A percentile compares a stretch with the other conserved stretches of the same genome.
phyloP scores from a whole-genome alignment of 164 flowering plant species.

The Pachysandra terminalis region DNA sequence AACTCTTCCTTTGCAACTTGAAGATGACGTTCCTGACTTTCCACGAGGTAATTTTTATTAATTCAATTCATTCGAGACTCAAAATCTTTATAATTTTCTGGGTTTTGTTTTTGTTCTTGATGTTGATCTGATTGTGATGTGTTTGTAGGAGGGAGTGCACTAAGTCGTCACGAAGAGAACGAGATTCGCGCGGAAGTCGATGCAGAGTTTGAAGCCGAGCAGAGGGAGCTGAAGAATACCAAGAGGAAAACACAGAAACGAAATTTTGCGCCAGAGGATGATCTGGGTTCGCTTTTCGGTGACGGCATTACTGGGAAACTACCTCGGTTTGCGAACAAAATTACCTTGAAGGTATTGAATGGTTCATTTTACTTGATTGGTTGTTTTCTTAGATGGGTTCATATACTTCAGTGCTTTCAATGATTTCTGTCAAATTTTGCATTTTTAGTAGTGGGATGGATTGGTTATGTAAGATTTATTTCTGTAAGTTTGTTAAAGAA shows the following conservation, averaged over 20 bases:
- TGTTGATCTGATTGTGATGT: neutral
- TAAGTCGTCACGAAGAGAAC: slow-evolving; percentile 50
- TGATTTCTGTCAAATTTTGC: too few species aligned
- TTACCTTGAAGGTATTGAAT: slow-evolving; percentile 65
- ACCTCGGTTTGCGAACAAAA: slow-evolving; percentile 73
- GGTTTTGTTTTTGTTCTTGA: too few species aligned
- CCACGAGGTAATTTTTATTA: slow-evolving; percentile 58
- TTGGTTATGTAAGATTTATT: too few species aligned
- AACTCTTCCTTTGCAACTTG: slow-evolving; percentile 35
- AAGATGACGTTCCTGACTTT: slow-evolving; percentile 79
- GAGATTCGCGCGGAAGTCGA: slow-evolving; percentile 60
- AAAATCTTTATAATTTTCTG: too few species aligned
- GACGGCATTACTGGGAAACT: slow-evolving; percentile 65
- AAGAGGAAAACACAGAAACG: slow-evolving; percentile 32
- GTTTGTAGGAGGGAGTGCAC: slow-evolving; percentile 47
- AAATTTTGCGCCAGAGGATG: slow-evolving; percentile 37
- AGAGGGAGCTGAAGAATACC: slow-evolving; percentile 27
- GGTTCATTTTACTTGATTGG: too few species aligned
- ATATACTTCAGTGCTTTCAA: too few species aligned
- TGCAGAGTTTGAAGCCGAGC: slow-evolving; percentile 51
- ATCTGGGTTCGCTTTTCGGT: slow-evolving; percentile 78
- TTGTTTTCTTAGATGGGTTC: too few species aligned
- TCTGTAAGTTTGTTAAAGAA: too few species aligned
- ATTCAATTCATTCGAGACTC: neutral
- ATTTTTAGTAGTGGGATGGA: too few species aligned